Conservation (phyloP, 192 early-diverging fungal species). For the Cladochytrium replicatum region DNA sequence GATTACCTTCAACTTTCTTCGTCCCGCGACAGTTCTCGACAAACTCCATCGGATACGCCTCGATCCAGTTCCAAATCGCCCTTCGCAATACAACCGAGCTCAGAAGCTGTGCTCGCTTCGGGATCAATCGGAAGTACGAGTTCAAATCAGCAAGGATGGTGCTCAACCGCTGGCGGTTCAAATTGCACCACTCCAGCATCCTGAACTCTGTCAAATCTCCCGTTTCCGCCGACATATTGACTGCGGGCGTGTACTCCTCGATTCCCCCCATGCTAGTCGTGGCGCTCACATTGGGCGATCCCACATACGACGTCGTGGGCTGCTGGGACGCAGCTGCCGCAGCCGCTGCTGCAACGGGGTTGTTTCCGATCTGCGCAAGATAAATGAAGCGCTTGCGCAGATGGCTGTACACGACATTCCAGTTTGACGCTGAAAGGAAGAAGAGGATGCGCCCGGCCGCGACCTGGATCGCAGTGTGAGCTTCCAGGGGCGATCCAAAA, state of each 20-base stretch:
- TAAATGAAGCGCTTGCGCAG: neutral
- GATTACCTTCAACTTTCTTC: conserved; percentile 25
- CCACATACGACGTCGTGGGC: neutral
- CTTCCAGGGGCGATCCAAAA: neutral
- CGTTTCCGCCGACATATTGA: conserved; percentile 57
- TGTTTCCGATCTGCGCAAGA: neutral
- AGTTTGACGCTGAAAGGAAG: conserved; percentile 84
- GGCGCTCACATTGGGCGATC: no score
- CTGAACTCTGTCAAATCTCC: conserved; percentile 64
- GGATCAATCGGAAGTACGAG: conserved; percentile 13
- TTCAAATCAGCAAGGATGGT: conserved; percentile 27
- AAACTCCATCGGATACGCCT: conserved; percentile 75
- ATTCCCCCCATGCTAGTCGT: conserved; percentile 43
- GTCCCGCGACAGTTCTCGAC: conserved; percentile 57
- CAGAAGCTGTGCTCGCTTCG: conserved; percentile 56
- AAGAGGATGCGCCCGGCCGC: conserved; percentile 74
- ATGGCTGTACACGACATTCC: conserved; percentile 68
- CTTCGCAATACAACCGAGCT: conserved; percentile 66
- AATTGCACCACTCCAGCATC: conserved; percentile 73
- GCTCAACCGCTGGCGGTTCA: conserved; percentile 63
- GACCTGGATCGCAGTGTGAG: conserved; percentile 58
- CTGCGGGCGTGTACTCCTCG: conserved; percentile 36
- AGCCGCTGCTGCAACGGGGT: neutral
- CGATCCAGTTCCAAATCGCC: conserved; percentile 90
- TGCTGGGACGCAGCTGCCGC: conserved; percentile 19